These are phyloP conservation scores for Phytopythium mirpurense DNA, from an alignment of 352 stramenopile species.

Conservation along the genomic window DNA sequence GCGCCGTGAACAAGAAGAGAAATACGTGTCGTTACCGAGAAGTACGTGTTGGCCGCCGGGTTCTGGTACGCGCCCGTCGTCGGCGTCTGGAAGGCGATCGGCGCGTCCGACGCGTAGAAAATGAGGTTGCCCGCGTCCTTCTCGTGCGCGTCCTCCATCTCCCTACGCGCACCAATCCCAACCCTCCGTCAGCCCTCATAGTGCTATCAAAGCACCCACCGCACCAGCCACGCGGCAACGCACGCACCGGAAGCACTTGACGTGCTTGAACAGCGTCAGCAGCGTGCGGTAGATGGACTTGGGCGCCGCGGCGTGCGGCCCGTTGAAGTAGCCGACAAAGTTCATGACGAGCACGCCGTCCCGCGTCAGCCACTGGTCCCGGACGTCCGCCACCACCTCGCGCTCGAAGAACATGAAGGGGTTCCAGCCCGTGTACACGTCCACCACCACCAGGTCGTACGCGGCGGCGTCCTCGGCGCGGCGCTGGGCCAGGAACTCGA, in stretches of 20 bases:
- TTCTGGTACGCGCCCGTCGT: slow-evolving; percentile 43
- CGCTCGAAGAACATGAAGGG: slow-evolving; percentile 62
- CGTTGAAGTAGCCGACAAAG: slow-evolving; percentile 69
- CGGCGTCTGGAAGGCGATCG: slow-evolving; percentile 59
- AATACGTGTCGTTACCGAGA: slow-evolving; percentile 35
- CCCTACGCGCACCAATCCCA: no score
- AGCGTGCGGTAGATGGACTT: slow-evolving; percentile 71
- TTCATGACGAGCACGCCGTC: slow-evolving; percentile 71
- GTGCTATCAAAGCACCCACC: no score
- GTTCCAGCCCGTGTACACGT: slow-evolving; percentile 74
- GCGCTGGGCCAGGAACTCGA: slow-evolving; percentile 41
- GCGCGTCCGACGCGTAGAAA: slow-evolving; percentile 68
- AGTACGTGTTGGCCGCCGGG: slow-evolving; percentile 44
- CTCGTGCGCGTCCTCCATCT: slow-evolving; percentile 39
- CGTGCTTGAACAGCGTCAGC: slow-evolving; percentile 57
- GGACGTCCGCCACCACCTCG: slow-evolving; percentile 46
- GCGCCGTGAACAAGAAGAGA: not conserved
- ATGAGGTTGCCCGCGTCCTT: slow-evolving; percentile 57
- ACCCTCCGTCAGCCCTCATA: not conserved
- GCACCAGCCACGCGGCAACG: no score
- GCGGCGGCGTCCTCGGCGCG: slow-evolving; percentile 8
- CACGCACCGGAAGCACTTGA: slow-evolving; percentile 53
- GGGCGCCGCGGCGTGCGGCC: slow-evolving; percentile 35
- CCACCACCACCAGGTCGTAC: slow-evolving; percentile 61
- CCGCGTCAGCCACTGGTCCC: slow-evolving; percentile 45